These are phyloP conservation scores for Medicago truncatula DNA, from an alignment of 306 rosid genomes.

Conservation along the genomic window MtrunA17r5.0-ANR NC_053044.1:47110501-47111000, in stretches of 20 bases:
- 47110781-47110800: conserved; percentile 34
- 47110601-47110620: not conserved
- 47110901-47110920: conserved; percentile 46
- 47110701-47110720: not conserved
- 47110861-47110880: not conserved
- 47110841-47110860: not conserved
- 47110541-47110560: not conserved
- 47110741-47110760: not conserved
- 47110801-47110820: conserved; percentile 47
- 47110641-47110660: not conserved
- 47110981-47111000: not conserved
- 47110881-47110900: not conserved
- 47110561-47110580: not conserved
- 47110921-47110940: conserved; percentile 16
- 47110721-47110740: conserved; percentile 7
- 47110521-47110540: not conserved
- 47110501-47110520: not conserved
- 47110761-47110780: not conserved
- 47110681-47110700: not conserved
- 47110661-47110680: conserved; percentile 1
- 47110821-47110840: conserved; percentile 17
- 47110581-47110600: not conserved
- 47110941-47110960: not conserved
- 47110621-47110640: not conserved
- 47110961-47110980: conserved; percentile 50